Percentiles rank a stretch among this genome's conserved stretches.
These are phyloP conservation scores for Magnaporthales sp. DNA, from an alignment of 2,329 filamentous ascomycete genomes.

Conservation along the genomic window DNA sequence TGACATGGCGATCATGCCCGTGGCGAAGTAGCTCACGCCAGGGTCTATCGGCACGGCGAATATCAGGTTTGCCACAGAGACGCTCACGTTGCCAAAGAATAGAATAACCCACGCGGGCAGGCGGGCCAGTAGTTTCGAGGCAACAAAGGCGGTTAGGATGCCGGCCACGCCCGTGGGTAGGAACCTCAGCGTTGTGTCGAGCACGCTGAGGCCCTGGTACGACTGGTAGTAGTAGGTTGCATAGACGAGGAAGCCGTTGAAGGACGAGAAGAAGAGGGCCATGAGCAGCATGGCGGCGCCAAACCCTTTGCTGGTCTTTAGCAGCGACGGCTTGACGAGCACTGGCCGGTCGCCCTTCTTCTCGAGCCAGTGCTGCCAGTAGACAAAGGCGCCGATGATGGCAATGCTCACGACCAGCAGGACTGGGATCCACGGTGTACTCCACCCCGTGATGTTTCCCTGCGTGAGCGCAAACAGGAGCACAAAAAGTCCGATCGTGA, in stretches of 20 bases:
- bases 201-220: constrained; percentile 49
- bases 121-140: constrained; percentile 46
- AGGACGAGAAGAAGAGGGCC: constrained; percentile 56
- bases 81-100: constrained; percentile 45
- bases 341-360: constrained; percentile 39
- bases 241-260: constrained; percentile 60
- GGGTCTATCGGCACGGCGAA: constrained; percentile 56
- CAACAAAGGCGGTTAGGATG: constrained; percentile 44
- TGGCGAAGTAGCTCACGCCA: constrained; percentile 57
- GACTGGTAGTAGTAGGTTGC: constrained; percentile 65
- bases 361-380: constrained; percentile 55
- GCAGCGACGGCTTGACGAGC: constrained; percentile 59
- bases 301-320: constrained; percentile 45
- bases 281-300: constrained; percentile 57
- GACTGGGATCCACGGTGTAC: constrained; percentile 50
- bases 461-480: constrained; percentile 60
- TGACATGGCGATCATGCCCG: constrained; percentile 57
- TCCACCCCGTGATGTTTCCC: constrained; percentile 62
- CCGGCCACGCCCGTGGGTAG: constrained; percentile 57
- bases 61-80: constrained; percentile 41
- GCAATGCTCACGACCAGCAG: constrained; percentile 50
- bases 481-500: constrained; percentile 53
- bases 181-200: constrained; percentile 63
- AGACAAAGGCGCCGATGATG: constrained; percentile 45
- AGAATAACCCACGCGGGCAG: constrained; percentile 51